These are phyloP conservation scores for Debaryomyces castellii DNA, from an alignment of 805 yeast genomes.

Conservation along the genomic window DNA sequence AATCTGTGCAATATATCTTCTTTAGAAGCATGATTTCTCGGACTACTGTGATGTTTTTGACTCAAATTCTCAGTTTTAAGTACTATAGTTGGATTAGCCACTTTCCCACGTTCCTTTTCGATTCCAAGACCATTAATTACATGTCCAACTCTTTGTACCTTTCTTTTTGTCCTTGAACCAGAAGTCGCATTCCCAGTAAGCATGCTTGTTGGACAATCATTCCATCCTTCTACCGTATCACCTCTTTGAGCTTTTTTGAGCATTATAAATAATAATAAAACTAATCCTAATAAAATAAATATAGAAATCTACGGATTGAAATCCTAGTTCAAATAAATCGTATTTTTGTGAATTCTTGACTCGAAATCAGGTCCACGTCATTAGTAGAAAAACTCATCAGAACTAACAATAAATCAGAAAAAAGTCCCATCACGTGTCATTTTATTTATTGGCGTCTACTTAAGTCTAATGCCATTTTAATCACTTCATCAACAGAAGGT, in stretches of 20 bases:
- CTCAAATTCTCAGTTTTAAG: not conserved
- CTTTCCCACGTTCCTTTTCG: too few species aligned
- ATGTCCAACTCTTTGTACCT: conserved; percentile 12
- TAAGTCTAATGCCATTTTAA: conserved; percentile 47
- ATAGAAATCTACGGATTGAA: not conserved
- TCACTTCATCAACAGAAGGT: conserved; percentile 61
- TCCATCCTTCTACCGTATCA: conserved; percentile 53
- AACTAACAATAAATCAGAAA: not conserved
- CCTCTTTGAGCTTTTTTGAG: conserved; percentile 38
- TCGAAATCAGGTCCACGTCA: too few species aligned
- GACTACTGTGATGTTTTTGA: not conserved
- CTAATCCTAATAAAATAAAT: not conserved
- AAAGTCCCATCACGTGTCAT: not conserved
- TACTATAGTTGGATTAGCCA: too few species aligned
- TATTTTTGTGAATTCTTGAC: too few species aligned
- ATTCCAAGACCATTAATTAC: not conserved
- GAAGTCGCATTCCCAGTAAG: conserved; percentile 8
- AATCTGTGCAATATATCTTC: not conserved
- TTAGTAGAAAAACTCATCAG: too few species aligned
- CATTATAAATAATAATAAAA: conserved; percentile 15
- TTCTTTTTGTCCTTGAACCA: conserved; percentile 7
- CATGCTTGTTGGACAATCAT: conserved; percentile 53
- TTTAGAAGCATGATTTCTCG: not conserved
- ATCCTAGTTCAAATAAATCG: too few species aligned
- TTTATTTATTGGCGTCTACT: conserved; percentile 1